Evolutionary conservation across 1,284 basidiomycete species (phyloP).

Genomic region (Agaricales sp.): DNA sequence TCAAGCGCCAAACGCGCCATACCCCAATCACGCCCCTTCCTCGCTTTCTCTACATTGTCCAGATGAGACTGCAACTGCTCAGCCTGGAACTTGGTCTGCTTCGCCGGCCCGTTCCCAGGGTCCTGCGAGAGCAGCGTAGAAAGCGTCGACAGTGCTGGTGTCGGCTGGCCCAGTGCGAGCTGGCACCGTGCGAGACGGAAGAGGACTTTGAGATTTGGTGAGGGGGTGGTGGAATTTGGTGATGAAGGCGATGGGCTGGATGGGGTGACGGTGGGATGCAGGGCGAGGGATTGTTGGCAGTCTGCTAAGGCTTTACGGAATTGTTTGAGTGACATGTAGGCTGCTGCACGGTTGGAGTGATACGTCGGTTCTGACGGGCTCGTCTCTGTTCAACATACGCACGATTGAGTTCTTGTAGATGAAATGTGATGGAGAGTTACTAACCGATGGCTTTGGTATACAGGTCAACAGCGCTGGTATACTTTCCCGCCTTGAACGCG

Average conservation of each 20-base stretch:
- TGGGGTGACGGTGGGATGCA: slow-evolving; percentile 34
- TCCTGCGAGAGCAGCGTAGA: slow-evolving; percentile 46
- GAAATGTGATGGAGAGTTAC: slow-evolving; percentile 11
- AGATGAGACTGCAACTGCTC: slow-evolving; percentile 54
- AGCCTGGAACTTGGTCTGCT: slow-evolving; percentile 51
- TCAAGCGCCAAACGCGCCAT: slow-evolving; percentile 64
- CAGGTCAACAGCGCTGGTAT: slow-evolving; percentile 61
- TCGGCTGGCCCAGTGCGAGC: slow-evolving; percentile 59
- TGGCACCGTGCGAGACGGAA: slow-evolving; percentile 75
- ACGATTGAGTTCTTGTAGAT: slow-evolving; percentile 4
- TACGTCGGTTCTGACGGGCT: slow-evolving; percentile 66
- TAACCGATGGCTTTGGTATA: slow-evolving; percentile 73
- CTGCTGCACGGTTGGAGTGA: slow-evolving; percentile 79
- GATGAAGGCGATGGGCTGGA: neutral
- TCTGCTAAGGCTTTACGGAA: slow-evolving; percentile 70
- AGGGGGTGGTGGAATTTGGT: neutral
- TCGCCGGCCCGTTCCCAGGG: slow-evolving; percentile 41
- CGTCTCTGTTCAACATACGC: slow-evolving; percentile 31
- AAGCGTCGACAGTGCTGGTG: slow-evolving; percentile 53
- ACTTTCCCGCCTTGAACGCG: slow-evolving; percentile 60
- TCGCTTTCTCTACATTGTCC: slow-evolving; percentile 49
- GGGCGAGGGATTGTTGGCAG: slow-evolving; percentile 61
- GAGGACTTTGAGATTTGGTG: slow-evolving; percentile 56
- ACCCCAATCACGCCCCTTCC: slow-evolving; percentile 54
- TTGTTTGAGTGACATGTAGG: slow-evolving; percentile 73